Evolutionary conservation across 352 stramenopile genomes (phyloP).

Genomic region (Pythium vanterpoolii): DNA sequence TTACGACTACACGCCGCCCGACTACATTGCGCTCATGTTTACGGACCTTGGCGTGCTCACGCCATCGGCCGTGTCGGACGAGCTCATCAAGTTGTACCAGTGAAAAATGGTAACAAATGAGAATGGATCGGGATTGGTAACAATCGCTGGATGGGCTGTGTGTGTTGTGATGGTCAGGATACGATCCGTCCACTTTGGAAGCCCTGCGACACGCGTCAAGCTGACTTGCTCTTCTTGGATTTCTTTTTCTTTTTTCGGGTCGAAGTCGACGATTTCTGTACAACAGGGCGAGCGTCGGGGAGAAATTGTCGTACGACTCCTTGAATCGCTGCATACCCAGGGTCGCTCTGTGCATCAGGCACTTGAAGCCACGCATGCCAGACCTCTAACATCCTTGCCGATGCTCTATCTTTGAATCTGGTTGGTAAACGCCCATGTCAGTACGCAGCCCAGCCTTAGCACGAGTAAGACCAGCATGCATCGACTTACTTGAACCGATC

Average conservation of each 20-base stretch:
- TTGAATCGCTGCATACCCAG: slow-evolving; percentile 47
- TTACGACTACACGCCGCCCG: slow-evolving; percentile 96
- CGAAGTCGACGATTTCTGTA: neutral
- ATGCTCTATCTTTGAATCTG: slow-evolving; percentile 69
- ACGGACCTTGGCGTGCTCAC: slow-evolving; percentile 98
- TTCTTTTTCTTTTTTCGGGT: slow-evolving; percentile 9
- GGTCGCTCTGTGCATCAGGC: slow-evolving; percentile 42
- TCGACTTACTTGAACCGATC: slow-evolving; percentile 43
- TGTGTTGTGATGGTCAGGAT: no score
- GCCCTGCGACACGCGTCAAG: neutral
- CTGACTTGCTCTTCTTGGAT: slow-evolving; percentile 9
- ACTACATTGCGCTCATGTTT: slow-evolving; percentile 98
- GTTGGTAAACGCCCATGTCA: neutral
- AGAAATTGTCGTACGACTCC: slow-evolving; percentile 52
- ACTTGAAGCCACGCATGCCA: slow-evolving; percentile 58
- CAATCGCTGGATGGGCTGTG: no score
- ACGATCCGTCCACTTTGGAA: neutral
- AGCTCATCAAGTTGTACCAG: slow-evolving; percentile 98
- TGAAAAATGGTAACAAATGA: slow-evolving; percentile 36
- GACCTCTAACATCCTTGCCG: slow-evolving; percentile 63
- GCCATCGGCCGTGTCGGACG: slow-evolving; percentile 96
- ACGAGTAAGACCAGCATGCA: no score
- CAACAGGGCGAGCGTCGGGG: slow-evolving; percentile 5
- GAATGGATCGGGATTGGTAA: neutral
- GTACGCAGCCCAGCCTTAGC: neutral